phyloP scores from a whole-genome alignment of 768 basidiomycete genomes.

The Pisolithus tinctorius region DNA sequence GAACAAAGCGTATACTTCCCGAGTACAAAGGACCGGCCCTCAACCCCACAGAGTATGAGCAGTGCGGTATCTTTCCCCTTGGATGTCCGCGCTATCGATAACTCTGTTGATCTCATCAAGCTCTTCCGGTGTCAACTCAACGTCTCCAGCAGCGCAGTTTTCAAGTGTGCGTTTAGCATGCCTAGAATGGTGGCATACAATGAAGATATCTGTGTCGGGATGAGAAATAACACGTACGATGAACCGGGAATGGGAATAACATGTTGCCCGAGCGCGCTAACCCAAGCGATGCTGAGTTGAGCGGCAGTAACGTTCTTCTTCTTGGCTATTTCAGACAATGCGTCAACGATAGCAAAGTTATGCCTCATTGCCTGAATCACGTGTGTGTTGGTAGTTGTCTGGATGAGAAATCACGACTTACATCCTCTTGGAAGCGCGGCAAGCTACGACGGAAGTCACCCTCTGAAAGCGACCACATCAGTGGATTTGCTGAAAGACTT shows the following conservation, averaged over 20 bases:
- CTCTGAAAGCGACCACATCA: slow-evolving; percentile 17
- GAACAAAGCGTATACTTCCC: no score
- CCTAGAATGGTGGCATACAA: slow-evolving; percentile 6
- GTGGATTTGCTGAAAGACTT: not conserved
- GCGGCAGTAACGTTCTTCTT: slow-evolving; percentile 37
- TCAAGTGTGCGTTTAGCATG: slow-evolving; percentile 36
- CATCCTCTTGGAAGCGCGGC: slow-evolving; percentile 43
- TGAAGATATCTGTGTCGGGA: not conserved
- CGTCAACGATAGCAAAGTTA: slow-evolving; percentile 40
- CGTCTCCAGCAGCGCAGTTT: slow-evolving; percentile 37
- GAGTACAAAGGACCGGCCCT: not conserved
- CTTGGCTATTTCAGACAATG: slow-evolving; percentile 32
- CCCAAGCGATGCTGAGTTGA: slow-evolving; percentile 42
- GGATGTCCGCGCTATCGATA: slow-evolving; percentile 29
- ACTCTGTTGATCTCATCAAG: slow-evolving; percentile 33
- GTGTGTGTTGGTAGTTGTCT: not conserved
- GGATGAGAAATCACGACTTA: slow-evolving; percentile 8
- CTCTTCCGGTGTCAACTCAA: slow-evolving; percentile 37
- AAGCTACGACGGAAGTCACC: slow-evolving; percentile 33
- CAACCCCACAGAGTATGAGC: slow-evolving; percentile 28
- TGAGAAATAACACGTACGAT: slow-evolving; percentile 24
- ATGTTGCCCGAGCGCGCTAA: slow-evolving; percentile 30
- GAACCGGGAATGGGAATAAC: slow-evolving; percentile 49
- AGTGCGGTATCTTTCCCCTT: slow-evolving; percentile 33
- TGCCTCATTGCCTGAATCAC: slow-evolving; percentile 29